Conservation (phyloP, 2,329 filamentous ascomycete species). For the Paracamarosporium sp. region DNA sequence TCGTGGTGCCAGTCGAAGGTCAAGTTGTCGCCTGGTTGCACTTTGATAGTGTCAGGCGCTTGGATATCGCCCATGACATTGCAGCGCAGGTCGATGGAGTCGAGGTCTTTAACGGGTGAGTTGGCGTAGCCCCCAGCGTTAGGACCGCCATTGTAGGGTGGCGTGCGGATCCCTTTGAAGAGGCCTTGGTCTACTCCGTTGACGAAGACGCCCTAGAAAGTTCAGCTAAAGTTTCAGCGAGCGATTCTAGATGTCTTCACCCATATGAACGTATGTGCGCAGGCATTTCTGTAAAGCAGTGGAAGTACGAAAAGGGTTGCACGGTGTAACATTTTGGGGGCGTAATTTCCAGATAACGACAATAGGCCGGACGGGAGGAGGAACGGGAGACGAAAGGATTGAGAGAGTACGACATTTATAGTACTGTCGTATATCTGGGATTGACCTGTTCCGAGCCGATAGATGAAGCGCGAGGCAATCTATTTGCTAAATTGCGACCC, state of each 20-base stretch:
- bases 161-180: constrained; percentile 36
- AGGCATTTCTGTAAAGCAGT: constrained; percentile 24
- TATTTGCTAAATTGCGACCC: constrained; percentile 26
- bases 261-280: constrained; percentile 40
- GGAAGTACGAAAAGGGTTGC: constrained; percentile 18
- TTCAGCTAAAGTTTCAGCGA: not conserved
- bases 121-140: constrained; percentile 47
- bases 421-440: not conserved
- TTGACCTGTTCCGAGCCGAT: constrained; percentile 13
- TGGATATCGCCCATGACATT: constrained; percentile 50
- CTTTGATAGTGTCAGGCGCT: constrained; percentile 43
- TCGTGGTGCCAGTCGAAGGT: constrained; percentile 51
- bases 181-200: constrained; percentile 40
- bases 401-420: not conserved
- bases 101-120: constrained; percentile 49
- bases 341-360: constrained; percentile 10
- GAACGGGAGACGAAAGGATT: not conserved
- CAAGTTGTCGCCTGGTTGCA: constrained; percentile 46
- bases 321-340: constrained; percentile 1
- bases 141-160: constrained; percentile 44
- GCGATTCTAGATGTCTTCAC: constrained; percentile 10
- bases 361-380: not conserved
- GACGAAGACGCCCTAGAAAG: constrained; percentile 34
- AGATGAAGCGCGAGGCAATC: constrained; percentile 17
- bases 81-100: constrained; percentile 48